Conservation (phyloP, 129 eudicot genomes). For the Daucus carota region DH1_v3.0 NC_030388.2:17364001-17364500, state of each 20-base stretch:
- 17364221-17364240: background rate
- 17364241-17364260: constrained; percentile 2
- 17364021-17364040: background rate
- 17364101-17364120: background rate
- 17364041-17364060: background rate
- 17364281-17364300: background rate
- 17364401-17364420: no score
- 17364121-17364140: constrained; percentile 6
- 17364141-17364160: background rate
- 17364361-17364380: no score
- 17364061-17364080: background rate
- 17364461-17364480: no score
- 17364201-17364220: background rate
- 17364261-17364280: constrained; percentile 3
- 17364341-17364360: no score
- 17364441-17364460: no score
- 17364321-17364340: background rate
- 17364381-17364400: no score
- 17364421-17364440: no score
- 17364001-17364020: background rate
- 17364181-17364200: background rate
- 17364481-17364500: no score
- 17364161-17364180: background rate
- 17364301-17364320: constrained; percentile 1
- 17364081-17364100: background rate